Base-by-base conservation (phyloP, 768 basidiomycete species). In the Chiua virens region DNA sequence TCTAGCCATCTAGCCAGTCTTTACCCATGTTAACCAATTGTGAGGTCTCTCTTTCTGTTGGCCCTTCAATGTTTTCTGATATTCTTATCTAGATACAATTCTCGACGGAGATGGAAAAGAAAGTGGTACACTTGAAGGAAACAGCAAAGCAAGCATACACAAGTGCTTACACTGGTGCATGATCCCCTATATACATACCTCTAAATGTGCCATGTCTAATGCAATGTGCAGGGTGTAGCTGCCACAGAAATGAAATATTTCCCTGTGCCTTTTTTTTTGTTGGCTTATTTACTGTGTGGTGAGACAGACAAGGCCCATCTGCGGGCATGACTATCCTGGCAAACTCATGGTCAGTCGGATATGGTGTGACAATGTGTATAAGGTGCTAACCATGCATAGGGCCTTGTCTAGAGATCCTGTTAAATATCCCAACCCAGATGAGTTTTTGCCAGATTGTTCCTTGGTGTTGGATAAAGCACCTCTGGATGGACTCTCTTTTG, bases 381-480 rank as follows among this genome's bases (percentile, higher is more conserved):
- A 11, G n/a, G 8, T 14, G 17, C 18, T 42, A 20, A 58, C 28
- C 37, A 5, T 5, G 28, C 34, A 34, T n/a, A 71, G 72, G 50
- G 61, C 60, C 3, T 67, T 75, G 35, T 56, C 61, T 18, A 71
- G 70, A 47, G 72, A 73, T 39, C 42, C 63, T 36, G 57, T 62
- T 21, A 51, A 61, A 11, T 75, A 72, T 36, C 64, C 68, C 6
- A 50, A 70, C 38, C 72, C 72, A 2, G 54, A 60, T 2, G 53
- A 52, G 8, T 75, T 74, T 49, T 58, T 68, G 14, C 72, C 75
- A 11, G 65, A 64, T 10, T 68, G 71, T 14, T 67, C 64, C 42
- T 48, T 70, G 10, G 30, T 2, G 13, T 30, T 11, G 10, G 30
- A 30, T 11, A 30, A 30, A 30, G 30, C 30, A 5, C 30, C 5